A percentile compares a stretch with the other conserved stretches of the same genome.
These are phyloP conservation scores for Gossypium schwendimanii DNA, from an alignment of 441 rosid genomes.

Conservation along the genomic window DNA sequence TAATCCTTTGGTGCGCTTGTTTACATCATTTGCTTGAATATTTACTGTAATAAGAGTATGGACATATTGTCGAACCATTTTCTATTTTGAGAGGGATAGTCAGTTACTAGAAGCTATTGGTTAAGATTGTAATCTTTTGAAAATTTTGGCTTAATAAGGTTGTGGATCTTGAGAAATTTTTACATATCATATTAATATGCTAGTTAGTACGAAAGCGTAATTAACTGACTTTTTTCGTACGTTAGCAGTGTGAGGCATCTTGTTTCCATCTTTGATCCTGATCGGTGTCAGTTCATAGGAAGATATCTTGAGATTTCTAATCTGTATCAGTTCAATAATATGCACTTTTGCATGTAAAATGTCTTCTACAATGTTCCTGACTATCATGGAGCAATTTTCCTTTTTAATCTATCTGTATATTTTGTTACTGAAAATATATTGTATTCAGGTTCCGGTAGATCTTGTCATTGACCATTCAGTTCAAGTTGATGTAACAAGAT, in stretches of 20 bases:
- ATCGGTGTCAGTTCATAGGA: background rate
- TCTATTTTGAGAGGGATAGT: background rate
- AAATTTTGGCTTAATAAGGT: background rate
- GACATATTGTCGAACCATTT: background rate
- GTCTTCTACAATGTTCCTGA: background rate
- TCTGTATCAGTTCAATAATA: background rate
- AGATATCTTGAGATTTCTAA: background rate
- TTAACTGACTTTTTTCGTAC: background rate
- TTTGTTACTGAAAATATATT: background rate
- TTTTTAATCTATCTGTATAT: slow-evolving; percentile 5
- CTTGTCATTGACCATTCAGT: slow-evolving; percentile 97
- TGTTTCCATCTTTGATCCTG: background rate
- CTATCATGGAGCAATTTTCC: background rate
- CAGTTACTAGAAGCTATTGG: background rate
- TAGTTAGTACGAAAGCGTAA: background rate
- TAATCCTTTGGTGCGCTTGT: slow-evolving; percentile 66
- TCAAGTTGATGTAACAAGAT: slow-evolving; percentile 92
- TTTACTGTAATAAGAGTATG: background rate
- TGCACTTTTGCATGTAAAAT: background rate
- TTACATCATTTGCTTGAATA: background rate
- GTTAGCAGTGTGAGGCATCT: background rate
- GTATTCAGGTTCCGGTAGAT: slow-evolving; percentile 90
- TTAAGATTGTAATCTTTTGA: background rate
- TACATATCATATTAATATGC: background rate
- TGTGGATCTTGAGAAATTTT: background rate